Evolutionary conservation across 2,329 filamentous ascomycete genomes (phyloP), one percentile per base, ranked within the genome.

Genomic region (Tolypocladium paradoxum): DNA sequence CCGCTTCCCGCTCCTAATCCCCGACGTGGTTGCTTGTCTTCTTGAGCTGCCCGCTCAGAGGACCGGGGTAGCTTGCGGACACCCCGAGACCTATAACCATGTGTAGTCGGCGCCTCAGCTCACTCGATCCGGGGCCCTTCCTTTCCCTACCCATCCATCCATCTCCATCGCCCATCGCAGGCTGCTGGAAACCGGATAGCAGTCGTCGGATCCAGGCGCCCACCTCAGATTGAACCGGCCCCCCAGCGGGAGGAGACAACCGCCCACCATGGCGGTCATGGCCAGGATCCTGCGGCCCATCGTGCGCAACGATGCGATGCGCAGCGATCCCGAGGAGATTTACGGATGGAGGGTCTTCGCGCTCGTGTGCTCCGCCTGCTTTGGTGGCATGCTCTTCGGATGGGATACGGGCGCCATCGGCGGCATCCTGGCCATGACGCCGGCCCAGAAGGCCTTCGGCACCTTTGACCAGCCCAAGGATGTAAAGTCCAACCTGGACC

Each of bases 291-390:
- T 85, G 53, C 73, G 73, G 60, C 70, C 69, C 60, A 72, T 85
- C 62, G 76, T 86, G 60, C 79, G 79, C 68, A 88, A 88, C 73
- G 83, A 88, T 65, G 81, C 85, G 46, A 87, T 88, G 79, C 82
- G 77, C 62, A 68, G 71, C 36, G 84, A 88, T 56, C 84, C 84
- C 20, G 73, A 76, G 22, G 78, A 85, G 64, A 82, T 87, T 55
- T 87, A 87, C 68, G 82, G 83, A 62, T 87, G 83, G 83, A 77
- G 83, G 53, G 82, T 85, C 31, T 81, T 84, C 57, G 76, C 76
- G 53, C 73, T 86, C 58, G 82, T 82, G 49, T 82, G 75, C 63
- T 82, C 81, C 45, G 74, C 82, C 40, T 87, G 84, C 67, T 88
- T 86, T 55, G 85, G 85, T 55, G 85, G 84, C 50, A 74, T 75